Evolutionary conservation across 1,139 yeast species (phyloP).

Genomic region (Lodderomyces beijingensis): DNA sequence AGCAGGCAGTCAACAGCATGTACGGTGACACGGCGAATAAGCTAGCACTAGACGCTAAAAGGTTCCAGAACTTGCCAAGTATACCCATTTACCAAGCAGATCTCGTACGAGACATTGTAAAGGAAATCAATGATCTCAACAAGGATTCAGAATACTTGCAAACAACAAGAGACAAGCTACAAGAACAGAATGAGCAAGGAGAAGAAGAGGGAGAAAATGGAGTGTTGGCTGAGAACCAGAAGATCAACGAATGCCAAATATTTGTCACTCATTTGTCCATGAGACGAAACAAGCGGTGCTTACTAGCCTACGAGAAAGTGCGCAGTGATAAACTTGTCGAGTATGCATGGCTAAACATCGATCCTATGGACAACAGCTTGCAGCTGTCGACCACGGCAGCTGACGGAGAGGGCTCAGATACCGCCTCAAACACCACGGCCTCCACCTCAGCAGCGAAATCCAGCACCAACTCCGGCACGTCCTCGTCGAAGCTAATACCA

Average conservation of each 20-base stretch:
- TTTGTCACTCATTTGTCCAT: constrained; percentile 80
- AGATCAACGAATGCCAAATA: constrained; percentile 62
- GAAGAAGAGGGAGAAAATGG: constrained; percentile 16
- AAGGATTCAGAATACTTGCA: constrained; percentile 42
- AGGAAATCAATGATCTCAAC: constrained; percentile 56
- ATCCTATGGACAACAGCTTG: constrained; percentile 23
- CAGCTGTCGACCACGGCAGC: neutral
- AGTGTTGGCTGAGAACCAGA: constrained; percentile 27
- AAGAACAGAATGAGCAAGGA: constrained; percentile 11
- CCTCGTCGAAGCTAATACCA: constrained; percentile 6
- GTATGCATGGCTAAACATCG: constrained; percentile 62
- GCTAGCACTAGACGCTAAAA: constrained; percentile 76
- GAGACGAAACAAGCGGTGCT: constrained; percentile 83
- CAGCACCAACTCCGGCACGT: neutral
- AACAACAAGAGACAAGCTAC: constrained; percentile 3
- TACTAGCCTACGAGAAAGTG: constrained; percentile 74
- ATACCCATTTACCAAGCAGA: constrained; percentile 76
- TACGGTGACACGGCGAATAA: constrained; percentile 87
- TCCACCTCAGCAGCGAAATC: neutral
- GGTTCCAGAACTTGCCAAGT: constrained; percentile 62
- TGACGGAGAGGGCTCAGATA: neutral
- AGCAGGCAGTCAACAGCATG: no score
- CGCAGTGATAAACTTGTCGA: constrained; percentile 67
- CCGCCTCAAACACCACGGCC: constrained; percentile 1
- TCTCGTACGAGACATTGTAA: constrained; percentile 59